These are phyloP conservation scores for Solanum appendiculatum DNA, from an alignment of 257 asterid genomes.

Conservation along the genomic window DNA sequence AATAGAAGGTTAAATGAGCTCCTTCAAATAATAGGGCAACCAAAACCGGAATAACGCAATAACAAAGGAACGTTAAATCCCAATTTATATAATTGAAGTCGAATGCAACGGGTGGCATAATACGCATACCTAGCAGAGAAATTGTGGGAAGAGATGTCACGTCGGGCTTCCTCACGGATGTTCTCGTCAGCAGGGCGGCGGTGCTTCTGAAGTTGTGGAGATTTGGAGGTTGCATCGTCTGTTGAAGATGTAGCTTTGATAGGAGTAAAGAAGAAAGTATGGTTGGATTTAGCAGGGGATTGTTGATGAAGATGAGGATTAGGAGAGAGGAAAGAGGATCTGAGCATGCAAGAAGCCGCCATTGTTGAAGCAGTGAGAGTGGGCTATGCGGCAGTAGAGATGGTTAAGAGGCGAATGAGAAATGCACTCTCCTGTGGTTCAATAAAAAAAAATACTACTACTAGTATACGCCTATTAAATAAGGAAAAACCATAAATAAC, in stretches of 20 bases:
- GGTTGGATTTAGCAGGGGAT: constrained; percentile 7
- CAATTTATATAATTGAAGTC: background rate
- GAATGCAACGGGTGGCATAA: background rate
- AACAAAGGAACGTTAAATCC: background rate
- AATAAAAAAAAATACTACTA: too few relatives aligned
- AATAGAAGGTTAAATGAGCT: background rate
- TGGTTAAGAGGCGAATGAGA: background rate
- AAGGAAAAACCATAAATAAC: background rate
- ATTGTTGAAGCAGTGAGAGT: constrained; percentile 9
- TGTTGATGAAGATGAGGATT: constrained; percentile 23
- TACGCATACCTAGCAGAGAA: constrained; percentile 53
- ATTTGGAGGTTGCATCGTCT: constrained; percentile 2
- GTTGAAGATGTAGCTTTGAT: constrained; percentile 19
- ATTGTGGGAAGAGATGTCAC: constrained; percentile 40
- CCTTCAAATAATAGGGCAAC: background rate
- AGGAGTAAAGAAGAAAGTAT: background rate
- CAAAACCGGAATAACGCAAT: background rate
- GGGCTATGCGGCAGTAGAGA: background rate
- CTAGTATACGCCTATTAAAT: too few relatives aligned
- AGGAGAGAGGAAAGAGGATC: constrained; percentile 54
- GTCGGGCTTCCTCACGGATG: constrained; percentile 85
- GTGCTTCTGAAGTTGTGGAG: constrained; percentile 12
- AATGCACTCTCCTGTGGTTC: background rate
- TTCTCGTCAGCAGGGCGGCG: constrained; percentile 67
- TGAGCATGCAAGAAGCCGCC: constrained; percentile 58